These are phyloP conservation scores for Lentinus tigrinus DNA, from an alignment of 768 basidiomycete species.

Conservation along the genomic window DNA sequence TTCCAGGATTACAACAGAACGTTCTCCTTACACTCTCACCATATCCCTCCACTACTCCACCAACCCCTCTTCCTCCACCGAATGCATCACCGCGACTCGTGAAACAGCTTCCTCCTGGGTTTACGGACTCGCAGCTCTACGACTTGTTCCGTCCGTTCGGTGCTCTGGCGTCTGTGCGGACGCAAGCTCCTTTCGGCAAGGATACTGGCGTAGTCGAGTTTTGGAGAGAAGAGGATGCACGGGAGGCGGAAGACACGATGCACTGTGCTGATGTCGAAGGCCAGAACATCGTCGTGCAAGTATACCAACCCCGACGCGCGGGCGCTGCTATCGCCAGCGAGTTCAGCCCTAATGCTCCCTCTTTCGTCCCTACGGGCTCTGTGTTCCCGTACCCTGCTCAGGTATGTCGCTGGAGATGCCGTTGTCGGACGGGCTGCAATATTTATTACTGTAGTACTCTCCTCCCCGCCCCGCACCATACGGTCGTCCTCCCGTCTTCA, in stretches of 20 bases:
- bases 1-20: slow-evolving; percentile 59
- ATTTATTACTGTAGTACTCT: slow-evolving; percentile 50
- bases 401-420: slow-evolving; percentile 32
- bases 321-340: slow-evolving; percentile 53
- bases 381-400: slow-evolving; percentile 64
- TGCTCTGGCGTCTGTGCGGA: slow-evolving; percentile 75
- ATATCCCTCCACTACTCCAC: slow-evolving; percentile 77
- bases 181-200: slow-evolving; percentile 71
- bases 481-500: slow-evolving; percentile 53
- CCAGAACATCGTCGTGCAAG: slow-evolving; percentile 79
- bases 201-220: slow-evolving; percentile 83
- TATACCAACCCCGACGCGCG: slow-evolving; percentile 66
- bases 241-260: slow-evolving; percentile 74
- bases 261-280: slow-evolving; percentile 83
- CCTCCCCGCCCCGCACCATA: slow-evolving; percentile 57
- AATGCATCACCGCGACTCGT: slow-evolving; percentile 77
- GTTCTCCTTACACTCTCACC: slow-evolving; percentile 73
- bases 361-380: slow-evolving; percentile 74
- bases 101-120: slow-evolving; percentile 75
- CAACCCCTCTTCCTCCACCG: slow-evolving; percentile 72
- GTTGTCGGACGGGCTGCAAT: not conserved
- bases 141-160: slow-evolving; percentile 85
- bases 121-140: slow-evolving; percentile 72
- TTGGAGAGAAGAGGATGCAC: slow-evolving; percentile 85
- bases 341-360: slow-evolving; percentile 70